phyloP scores from a whole-genome alignment of 768 basidiomycete species.

The Sporobolomyces roseus region DNA sequence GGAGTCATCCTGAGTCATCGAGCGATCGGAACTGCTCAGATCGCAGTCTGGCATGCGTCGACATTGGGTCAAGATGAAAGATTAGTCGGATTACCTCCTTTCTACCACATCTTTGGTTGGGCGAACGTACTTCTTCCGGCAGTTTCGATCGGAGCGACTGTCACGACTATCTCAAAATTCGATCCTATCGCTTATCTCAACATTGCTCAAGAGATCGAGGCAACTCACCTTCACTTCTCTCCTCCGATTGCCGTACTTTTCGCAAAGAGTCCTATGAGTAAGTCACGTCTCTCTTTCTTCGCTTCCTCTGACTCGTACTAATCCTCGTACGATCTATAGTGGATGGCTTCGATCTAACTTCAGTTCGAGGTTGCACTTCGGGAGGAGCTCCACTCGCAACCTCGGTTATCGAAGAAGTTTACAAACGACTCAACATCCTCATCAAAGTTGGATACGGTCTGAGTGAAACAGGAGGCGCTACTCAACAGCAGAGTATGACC shows the following conservation, averaged over 20 bases:
- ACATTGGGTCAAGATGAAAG: constrained; percentile 36
- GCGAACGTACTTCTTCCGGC: constrained; percentile 42
- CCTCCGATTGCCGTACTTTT: constrained; percentile 46
- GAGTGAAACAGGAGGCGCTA: constrained; percentile 42
- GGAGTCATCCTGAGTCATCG: constrained; percentile 45
- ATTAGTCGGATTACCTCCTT: constrained; percentile 43
- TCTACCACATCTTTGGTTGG: constrained; percentile 35
- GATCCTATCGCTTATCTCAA: constrained; percentile 43
- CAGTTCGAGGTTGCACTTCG: constrained; percentile 42
- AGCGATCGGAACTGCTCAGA: constrained; percentile 38
- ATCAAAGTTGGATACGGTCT: constrained; percentile 46
- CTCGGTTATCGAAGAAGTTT: constrained; percentile 42
- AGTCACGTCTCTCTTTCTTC: neutral
- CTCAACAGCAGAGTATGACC: constrained; percentile 34
- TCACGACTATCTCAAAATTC: constrained; percentile 44
- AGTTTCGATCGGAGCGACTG: constrained; percentile 41
- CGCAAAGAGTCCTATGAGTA: constrained; percentile 43
- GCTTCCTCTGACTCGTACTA: neutral
- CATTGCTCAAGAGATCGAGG: constrained; percentile 42
- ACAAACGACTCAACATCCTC: constrained; percentile 40
- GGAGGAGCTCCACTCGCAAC: constrained; percentile 46
- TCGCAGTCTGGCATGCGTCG: constrained; percentile 42
- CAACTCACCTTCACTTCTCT: constrained; percentile 46
- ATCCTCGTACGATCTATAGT: constrained; percentile 9
- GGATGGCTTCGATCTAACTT: constrained; percentile 42